phyloP scores from a whole-genome alignment of 805 yeast species.

The Ogataea ganodermae region DNA sequence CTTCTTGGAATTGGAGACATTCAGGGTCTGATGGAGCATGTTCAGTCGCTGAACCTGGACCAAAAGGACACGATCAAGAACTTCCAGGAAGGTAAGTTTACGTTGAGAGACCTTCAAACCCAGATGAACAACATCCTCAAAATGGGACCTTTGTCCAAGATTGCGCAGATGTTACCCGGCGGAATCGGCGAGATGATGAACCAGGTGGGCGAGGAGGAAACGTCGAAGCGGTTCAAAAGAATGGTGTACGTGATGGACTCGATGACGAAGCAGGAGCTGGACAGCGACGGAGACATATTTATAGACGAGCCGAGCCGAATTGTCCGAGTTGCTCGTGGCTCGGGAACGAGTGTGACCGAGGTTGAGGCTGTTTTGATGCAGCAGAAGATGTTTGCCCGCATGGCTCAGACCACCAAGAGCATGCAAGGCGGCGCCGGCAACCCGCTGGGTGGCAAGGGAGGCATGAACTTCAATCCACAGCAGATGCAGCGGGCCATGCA shows the following conservation, averaged over 20 bases:
- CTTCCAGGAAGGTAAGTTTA: constrained; percentile 92
- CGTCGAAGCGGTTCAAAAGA: constrained; percentile 76
- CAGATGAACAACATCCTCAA: constrained; percentile 94
- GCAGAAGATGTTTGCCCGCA: constrained; percentile 89
- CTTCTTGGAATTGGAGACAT: constrained; percentile 94
- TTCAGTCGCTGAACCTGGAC: constrained; percentile 81
- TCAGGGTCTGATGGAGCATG: constrained; percentile 92
- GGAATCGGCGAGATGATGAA: constrained; percentile 82
- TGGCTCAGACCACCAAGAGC: constrained; percentile 77
- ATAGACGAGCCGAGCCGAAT: constrained; percentile 81
- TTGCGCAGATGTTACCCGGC: constrained; percentile 93
- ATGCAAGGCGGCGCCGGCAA: constrained; percentile 50
- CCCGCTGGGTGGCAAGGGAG: constrained; percentile 49
- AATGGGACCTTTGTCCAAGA: constrained; percentile 94
- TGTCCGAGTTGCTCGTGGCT: constrained; percentile 88
- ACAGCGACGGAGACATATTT: constrained; percentile 83
- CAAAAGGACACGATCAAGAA: constrained; percentile 90
- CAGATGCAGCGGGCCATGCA: constrained; percentile 52
- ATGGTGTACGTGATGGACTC: constrained; percentile 94
- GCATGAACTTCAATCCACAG: constrained; percentile 33
- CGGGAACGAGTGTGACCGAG: constrained; percentile 89
- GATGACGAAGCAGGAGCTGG: constrained; percentile 90
- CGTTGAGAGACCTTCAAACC: constrained; percentile 86
- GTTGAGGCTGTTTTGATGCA: constrained; percentile 91
- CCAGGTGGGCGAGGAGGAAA: constrained; percentile 90